A percentile compares a stretch with the other conserved stretches of the same genome.
These are phyloP conservation scores for Annulohypoxylon maeteangense DNA, from an alignment of 495 filamentous ascomycete species.

Conservation along the genomic window DNA sequence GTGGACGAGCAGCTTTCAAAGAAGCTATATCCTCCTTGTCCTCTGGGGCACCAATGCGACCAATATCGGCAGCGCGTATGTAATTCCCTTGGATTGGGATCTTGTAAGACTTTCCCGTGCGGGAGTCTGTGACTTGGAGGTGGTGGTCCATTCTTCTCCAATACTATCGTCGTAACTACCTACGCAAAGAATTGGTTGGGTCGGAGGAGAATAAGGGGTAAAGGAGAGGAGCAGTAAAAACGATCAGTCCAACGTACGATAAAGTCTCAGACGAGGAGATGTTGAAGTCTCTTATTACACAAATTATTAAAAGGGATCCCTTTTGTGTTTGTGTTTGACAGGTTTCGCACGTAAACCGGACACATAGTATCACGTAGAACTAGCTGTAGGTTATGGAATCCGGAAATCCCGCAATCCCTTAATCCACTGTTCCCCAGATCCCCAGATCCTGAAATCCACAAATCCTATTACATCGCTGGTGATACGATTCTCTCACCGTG, in stretches of 20 bases:
- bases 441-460: conserved; percentile 41
- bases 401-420: conserved; percentile 44
- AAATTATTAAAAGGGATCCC: conserved; percentile 24
- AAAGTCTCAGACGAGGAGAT: conserved; percentile 4
- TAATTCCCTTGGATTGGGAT: conserved; percentile 41
- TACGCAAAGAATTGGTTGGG: not conserved
- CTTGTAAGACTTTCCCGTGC: conserved; percentile 44
- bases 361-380: conserved; percentile 15
- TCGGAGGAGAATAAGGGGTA: not conserved
- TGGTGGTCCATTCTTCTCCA: conserved; percentile 36
- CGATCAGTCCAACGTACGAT: conserved; percentile 10
- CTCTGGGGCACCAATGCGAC: conserved; percentile 36
- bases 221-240: not conserved
- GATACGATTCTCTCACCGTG: not conserved
- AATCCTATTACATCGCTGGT: conserved; percentile 28
- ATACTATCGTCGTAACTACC: not conserved
- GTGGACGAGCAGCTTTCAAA: conserved; percentile 31
- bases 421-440: conserved; percentile 40
- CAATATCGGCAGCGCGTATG: conserved; percentile 36
- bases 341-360: conserved; percentile 2
- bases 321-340: conserved; percentile 3
- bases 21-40: conserved; percentile 13
- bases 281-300: conserved; percentile 7
- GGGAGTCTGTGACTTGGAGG: conserved; percentile 44
- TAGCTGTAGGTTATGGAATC: conserved; percentile 22